Evolutionary conservation across 2,329 filamentous ascomycete species (phyloP).

Genomic region (Waltergamsia citrina): DNA sequence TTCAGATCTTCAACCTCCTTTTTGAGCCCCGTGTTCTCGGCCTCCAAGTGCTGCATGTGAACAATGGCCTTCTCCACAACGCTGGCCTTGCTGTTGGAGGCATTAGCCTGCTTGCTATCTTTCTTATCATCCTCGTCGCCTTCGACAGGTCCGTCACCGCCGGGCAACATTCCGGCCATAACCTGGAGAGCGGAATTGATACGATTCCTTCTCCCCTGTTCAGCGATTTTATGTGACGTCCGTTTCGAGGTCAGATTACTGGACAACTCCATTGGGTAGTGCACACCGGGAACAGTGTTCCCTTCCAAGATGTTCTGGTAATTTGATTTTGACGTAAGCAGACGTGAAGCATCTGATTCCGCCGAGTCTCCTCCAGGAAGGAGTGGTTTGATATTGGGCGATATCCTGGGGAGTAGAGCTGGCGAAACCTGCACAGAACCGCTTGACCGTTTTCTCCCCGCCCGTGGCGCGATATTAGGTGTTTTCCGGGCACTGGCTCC

Average conservation of each 20-base stretch:
- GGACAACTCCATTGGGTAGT: conserved; percentile 82
- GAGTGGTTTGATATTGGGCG: conserved; percentile 86
- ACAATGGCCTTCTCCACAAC: conserved; percentile 97
- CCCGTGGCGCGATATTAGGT: conserved; percentile 45
- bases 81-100: conserved; percentile 83
- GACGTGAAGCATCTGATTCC: conserved; percentile 55
- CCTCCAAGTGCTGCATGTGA: conserved; percentile 80
- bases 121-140: conserved; percentile 36
- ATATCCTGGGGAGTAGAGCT: conserved; percentile 79
- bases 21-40: conserved; percentile 61
- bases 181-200: conserved; percentile 92
- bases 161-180: conserved; percentile 80
- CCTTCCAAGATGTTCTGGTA: conserved; percentile 97
- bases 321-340: conserved; percentile 91
- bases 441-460: conserved; percentile 62
- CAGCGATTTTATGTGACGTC: conserved; percentile 95
- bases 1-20: conserved; percentile 47
- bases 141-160: conserved; percentile 22
- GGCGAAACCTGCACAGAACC: conserved; percentile 74
- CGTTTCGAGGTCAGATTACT: conserved; percentile 93
- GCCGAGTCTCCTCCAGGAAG: conserved; percentile 52
- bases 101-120: conserved; percentile 34
- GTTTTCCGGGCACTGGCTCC: conserved; percentile 40
- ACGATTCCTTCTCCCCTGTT: conserved; percentile 88
- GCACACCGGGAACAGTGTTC: conserved; percentile 79